Evolutionary conservation across 345 rosid genomes (phyloP).

Genomic region (Salix exigua): DNA sequence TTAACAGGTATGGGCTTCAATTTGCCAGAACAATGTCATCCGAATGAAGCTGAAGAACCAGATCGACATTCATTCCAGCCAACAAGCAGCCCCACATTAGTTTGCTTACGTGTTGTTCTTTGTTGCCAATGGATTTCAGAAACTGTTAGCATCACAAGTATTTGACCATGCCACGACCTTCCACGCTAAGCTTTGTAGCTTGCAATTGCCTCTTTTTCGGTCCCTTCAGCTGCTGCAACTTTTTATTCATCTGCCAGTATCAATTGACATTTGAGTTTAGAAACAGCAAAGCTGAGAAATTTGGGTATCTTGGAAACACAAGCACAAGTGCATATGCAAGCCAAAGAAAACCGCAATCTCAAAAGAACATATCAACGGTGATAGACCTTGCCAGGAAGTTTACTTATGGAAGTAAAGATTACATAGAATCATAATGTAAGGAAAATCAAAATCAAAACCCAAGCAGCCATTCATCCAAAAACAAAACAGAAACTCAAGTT

Average conservation of each 20-base stretch:
- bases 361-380: not conserved
- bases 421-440: not conserved
- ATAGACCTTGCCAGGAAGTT: not conserved
- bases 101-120: not conserved
- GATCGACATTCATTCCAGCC: not conserved
- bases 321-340: not conserved
- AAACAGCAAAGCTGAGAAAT: not conserved
- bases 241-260: conserved; percentile 78
- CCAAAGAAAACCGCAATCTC: not conserved
- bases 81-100: not conserved
- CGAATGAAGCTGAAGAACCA: not conserved
- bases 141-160: conserved; percentile 45
- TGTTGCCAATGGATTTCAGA: not conserved
- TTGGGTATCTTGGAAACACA: not conserved
- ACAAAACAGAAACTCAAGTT: not conserved
- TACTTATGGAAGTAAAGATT: not conserved
- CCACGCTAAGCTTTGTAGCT: conserved; percentile 87
- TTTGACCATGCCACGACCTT: conserved; percentile 96
- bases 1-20: not conserved
- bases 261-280: not conserved
- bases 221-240: conserved; percentile 91
- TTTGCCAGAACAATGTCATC: not conserved
- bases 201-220: conserved; percentile 89
- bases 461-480: not conserved
- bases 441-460: not conserved